phyloP scores from a whole-genome alignment of 1,284 basidiomycete species.

The Irpex lacteus region DNA sequence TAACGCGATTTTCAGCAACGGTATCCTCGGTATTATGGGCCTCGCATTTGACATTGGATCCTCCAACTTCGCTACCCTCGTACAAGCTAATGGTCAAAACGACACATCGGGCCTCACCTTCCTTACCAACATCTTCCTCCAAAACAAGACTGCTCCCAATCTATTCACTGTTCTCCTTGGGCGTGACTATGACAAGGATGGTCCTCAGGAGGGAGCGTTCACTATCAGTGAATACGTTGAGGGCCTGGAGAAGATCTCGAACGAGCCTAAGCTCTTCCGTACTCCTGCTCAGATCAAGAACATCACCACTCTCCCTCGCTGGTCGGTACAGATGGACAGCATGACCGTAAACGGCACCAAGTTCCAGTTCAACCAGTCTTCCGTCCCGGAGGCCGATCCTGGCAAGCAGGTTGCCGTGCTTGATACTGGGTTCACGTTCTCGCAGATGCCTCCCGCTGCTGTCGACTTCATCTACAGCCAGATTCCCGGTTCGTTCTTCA shows the following conservation, averaged over 20 bases:
- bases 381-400: conserved; percentile 21
- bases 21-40: conserved; percentile 25
- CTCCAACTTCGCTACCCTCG: conserved; percentile 16
- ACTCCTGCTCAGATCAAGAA: conserved; percentile 46
- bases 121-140: conserved; percentile 25
- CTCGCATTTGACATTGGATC: conserved; percentile 25
- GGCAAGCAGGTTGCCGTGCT: conserved; percentile 28
- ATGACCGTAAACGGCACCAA: conserved; percentile 27
- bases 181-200: conserved; percentile 23
- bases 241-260: conserved; percentile 21
- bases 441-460: conserved; percentile 24
- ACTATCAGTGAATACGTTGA: conserved; percentile 28
- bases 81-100: conserved; percentile 11
- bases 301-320: conserved; percentile 40
- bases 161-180: conserved; percentile 29
- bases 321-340: conserved; percentile 28
- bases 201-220: conserved; percentile 26
- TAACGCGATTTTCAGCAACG: conserved; percentile 20
- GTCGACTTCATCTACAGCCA: conserved; percentile 29
- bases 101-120: conserved; percentile 20
- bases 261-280: conserved; percentile 29
- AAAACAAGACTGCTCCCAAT: conserved; percentile 24
- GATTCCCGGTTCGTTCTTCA: conserved; percentile 25
- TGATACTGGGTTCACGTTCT: conserved; percentile 31
- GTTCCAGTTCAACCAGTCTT: conserved; percentile 27